Conservation (phyloP, 2,329 filamentous ascomycete species). For the Microthyrium microscopicum region DNA sequence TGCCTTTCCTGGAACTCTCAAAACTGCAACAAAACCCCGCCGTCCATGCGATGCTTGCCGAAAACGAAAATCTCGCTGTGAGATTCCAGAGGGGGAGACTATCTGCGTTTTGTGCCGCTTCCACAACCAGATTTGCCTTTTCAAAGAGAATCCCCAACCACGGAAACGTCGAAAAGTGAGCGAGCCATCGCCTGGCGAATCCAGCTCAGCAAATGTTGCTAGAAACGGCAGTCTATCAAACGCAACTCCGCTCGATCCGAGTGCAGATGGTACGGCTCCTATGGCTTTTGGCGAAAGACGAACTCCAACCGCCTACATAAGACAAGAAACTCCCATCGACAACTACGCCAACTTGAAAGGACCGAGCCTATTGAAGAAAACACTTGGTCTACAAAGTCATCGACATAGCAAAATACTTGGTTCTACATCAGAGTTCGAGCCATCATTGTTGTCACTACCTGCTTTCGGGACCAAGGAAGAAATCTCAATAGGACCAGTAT, state of each 20-base stretch:
- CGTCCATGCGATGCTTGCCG: constrained; percentile 52
- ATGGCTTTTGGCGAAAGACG: neutral
- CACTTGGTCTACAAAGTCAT: constrained; percentile 18
- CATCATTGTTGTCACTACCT: constrained; percentile 13
- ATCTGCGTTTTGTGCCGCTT: constrained; percentile 51
- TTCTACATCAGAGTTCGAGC: constrained; percentile 17
- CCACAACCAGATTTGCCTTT: constrained; percentile 50
- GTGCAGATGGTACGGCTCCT: constrained; percentile 1
- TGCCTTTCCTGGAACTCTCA: neutral
- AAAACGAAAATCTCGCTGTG: constrained; percentile 47
- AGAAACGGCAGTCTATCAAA: neutral
- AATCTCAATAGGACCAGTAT: constrained; percentile 6
- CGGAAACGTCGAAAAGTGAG: constrained; percentile 6
- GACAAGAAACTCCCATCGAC: constrained; percentile 14
- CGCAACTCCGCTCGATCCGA: neutral
- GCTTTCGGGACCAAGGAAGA: constrained; percentile 10
- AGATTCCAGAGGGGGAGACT: constrained; percentile 47
- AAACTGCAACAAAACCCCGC: constrained; percentile 11
- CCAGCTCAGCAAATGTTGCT: no score
- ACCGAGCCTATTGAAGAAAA: constrained; percentile 19
- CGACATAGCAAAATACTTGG: constrained; percentile 17
- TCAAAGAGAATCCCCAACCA: constrained; percentile 40
- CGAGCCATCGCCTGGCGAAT: neutral
- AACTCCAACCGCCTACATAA: constrained; percentile 9
- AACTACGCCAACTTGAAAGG: constrained; percentile 19